Percentiles rank a stretch among this genome's conserved stretches.
These are phyloP conservation scores for Ambispora gerdemannii DNA, from an alignment of 192 early-diverging fungal species.

Conservation along the genomic window DNA sequence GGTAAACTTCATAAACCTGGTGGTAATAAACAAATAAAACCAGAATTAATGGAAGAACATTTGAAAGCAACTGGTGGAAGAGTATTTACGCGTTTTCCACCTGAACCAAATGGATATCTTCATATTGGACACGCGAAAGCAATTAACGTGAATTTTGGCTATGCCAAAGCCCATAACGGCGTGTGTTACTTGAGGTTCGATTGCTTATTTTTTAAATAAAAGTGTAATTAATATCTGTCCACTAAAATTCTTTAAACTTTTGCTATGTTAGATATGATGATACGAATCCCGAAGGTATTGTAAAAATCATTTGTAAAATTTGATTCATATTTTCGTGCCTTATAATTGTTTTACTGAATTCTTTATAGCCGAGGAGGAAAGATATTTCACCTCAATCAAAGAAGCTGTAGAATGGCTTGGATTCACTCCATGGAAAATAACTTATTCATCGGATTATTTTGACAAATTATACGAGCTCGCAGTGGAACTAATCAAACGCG, in stretches of 20 bases:
- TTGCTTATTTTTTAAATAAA: conserved; percentile 34
- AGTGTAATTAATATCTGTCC: not conserved
- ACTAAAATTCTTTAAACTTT: no score
- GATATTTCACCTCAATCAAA: conserved; percentile 92
- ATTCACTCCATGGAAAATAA: conserved; percentile 84
- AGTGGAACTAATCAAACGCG: conserved; percentile 82
- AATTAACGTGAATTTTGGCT: conserved; percentile 99
- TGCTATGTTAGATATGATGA: conserved; percentile 54
- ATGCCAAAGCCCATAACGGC: conserved; percentile 86
- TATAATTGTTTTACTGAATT: no score
- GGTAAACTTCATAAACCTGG: conserved; percentile 90
- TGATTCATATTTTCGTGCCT: not conserved
- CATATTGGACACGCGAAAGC: conserved; percentile 99
- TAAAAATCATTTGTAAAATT: not conserved
- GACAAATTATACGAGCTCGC: conserved; percentile 94
- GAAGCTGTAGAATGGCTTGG: conserved; percentile 96
- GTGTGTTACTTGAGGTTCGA: conserved; percentile 80
- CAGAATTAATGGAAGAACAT: conserved; percentile 85
- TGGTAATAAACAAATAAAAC: conserved; percentile 94
- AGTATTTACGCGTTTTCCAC: conserved; percentile 98
- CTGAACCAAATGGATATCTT: conserved; percentile 98
- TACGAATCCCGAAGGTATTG: conserved; percentile 53
- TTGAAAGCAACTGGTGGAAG: conserved; percentile 84
- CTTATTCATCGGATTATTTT: conserved; percentile 99
- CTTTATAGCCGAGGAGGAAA: conserved; percentile 87